Evolutionary conservation across 2,329 filamentous ascomycete species (phyloP).

Genomic region (Purpureocillium lavendulum): DNA sequence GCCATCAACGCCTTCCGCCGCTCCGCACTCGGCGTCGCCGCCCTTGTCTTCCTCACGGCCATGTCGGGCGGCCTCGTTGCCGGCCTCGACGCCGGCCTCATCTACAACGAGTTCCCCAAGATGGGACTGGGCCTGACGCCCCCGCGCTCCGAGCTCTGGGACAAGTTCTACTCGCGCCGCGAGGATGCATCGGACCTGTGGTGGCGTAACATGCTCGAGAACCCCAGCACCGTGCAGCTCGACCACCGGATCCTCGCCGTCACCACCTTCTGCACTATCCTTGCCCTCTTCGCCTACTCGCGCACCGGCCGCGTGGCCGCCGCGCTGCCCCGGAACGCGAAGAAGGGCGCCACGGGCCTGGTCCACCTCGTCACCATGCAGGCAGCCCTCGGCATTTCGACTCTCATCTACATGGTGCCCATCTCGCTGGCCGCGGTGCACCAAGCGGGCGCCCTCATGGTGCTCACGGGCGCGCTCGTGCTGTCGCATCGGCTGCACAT

Average conservation of each 20-base stretch:
- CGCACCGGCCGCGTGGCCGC: slow-evolving; percentile 52
- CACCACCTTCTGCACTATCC: slow-evolving; percentile 75
- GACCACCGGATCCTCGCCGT: slow-evolving; percentile 90
- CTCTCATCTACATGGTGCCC: slow-evolving; percentile 89
- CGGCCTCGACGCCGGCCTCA: slow-evolving; percentile 88
- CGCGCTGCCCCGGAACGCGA: slow-evolving; percentile 54
- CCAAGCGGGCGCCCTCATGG: slow-evolving; percentile 79
- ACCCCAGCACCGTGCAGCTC: slow-evolving; percentile 89
- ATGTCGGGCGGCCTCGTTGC: slow-evolving; percentile 93
- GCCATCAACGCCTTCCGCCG: slow-evolving; percentile 66
- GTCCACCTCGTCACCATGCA: slow-evolving; percentile 78
- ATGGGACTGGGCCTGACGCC: slow-evolving; percentile 84
- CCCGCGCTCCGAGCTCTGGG: slow-evolving; percentile 74
- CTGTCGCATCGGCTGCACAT: slow-evolving; percentile 71
- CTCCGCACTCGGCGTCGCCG: slow-evolving; percentile 60
- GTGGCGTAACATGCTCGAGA: slow-evolving; percentile 98
- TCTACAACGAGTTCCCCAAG: slow-evolving; percentile 97
- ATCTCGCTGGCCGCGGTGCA: slow-evolving; percentile 81
- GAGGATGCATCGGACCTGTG: slow-evolving; percentile 75
- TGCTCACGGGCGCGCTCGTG: slow-evolving; percentile 75
- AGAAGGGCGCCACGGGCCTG: slow-evolving; percentile 66
- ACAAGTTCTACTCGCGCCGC: slow-evolving; percentile 74
- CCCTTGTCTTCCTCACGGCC: slow-evolving; percentile 78
- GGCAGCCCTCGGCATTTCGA: slow-evolving; percentile 79
- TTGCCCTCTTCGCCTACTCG: slow-evolving; percentile 74